These are phyloP conservation scores for Umbelopsis ramanniana DNA, from an alignment of 192 early-diverging fungal species.

Conservation along the genomic window DNA sequence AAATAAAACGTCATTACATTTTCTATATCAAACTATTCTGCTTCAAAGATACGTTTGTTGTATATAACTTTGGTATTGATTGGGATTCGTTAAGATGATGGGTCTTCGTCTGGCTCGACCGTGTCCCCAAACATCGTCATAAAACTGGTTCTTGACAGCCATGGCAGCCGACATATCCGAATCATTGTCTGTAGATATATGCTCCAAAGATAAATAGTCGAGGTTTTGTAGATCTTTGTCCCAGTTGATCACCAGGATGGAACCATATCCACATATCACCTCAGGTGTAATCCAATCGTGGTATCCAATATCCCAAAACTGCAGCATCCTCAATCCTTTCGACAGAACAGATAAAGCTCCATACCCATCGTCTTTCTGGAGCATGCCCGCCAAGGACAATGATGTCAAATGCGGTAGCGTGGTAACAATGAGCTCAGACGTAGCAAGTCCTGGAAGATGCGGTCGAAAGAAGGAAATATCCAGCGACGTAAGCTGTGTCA, in stretches of 20 bases:
- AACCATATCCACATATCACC: slow-evolving; percentile 11
- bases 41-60: background rate
- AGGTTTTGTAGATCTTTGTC: slow-evolving; percentile 12
- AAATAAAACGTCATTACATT: background rate
- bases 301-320: slow-evolving; percentile 32
- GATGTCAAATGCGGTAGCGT: slow-evolving; percentile 24
- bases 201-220: background rate
- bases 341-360: slow-evolving; percentile 23
- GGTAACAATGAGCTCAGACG: slow-evolving; percentile 3
- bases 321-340: slow-evolving; percentile 17
- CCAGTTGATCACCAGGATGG: background rate
- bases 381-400: slow-evolving; percentile 21
- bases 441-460: slow-evolving; percentile 17
- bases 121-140: background rate
- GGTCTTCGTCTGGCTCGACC: slow-evolving; percentile 1
- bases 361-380: slow-evolving; percentile 10
- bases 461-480: slow-evolving; percentile 31
- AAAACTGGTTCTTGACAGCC: background rate
- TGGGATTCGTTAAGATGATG: background rate
- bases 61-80: slow-evolving; percentile 6
- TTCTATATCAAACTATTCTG: background rate
- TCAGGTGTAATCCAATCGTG: slow-evolving; percentile 31
- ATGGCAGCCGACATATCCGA: background rate
- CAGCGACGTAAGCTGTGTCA: slow-evolving; percentile 14
- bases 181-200: background rate